Evolutionary conservation across 257 asterid genomes (phyloP).

Genomic region (Fraxinus excelsior): DNA sequence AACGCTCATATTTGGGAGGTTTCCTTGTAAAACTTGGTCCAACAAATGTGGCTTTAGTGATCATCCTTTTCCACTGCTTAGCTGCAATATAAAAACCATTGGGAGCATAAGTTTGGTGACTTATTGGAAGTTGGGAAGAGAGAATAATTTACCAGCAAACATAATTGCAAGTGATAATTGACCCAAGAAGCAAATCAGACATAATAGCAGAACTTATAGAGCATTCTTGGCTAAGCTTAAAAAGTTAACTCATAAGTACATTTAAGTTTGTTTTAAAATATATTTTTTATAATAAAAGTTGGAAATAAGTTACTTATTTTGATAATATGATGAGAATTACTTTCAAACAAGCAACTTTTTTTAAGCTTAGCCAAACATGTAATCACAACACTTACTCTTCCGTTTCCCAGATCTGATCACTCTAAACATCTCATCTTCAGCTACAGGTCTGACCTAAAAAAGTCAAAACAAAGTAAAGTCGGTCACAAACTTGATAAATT

Average conservation of each 20-base stretch:
- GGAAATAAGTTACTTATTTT: background rate
- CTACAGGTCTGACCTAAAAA: conserved; percentile 85
- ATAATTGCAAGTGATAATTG: background rate
- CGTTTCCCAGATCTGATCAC: conserved; percentile 93
- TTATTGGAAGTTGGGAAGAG: background rate
- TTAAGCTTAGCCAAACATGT: conserved; percentile 2
- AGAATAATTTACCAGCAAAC: background rate
- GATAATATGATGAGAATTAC: background rate
- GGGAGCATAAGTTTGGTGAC: conserved; percentile 9
- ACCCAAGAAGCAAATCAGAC: background rate
- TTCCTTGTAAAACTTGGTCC: conserved; percentile 94
- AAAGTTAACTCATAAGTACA: background rate
- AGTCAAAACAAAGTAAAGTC: conserved; percentile 12
- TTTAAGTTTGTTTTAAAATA: background rate
- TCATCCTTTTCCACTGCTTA: conserved; percentile 99
- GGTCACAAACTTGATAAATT: conserved; percentile 3
- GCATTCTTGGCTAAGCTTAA: background rate
- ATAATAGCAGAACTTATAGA: background rate
- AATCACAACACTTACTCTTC: conserved; percentile 68
- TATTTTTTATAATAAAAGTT: too few species aligned
- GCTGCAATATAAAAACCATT: conserved; percentile 51
- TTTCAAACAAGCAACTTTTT: background rate
- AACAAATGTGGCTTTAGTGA: conserved; percentile 91
- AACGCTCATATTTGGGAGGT: conserved; percentile 97
- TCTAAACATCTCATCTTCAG: conserved; percentile 98